Percentiles rank a stretch among this genome's conserved stretches.
Evolutionary conservation across 306 rosid species (phyloP).

Genomic region (Morella rubra): DNA sequence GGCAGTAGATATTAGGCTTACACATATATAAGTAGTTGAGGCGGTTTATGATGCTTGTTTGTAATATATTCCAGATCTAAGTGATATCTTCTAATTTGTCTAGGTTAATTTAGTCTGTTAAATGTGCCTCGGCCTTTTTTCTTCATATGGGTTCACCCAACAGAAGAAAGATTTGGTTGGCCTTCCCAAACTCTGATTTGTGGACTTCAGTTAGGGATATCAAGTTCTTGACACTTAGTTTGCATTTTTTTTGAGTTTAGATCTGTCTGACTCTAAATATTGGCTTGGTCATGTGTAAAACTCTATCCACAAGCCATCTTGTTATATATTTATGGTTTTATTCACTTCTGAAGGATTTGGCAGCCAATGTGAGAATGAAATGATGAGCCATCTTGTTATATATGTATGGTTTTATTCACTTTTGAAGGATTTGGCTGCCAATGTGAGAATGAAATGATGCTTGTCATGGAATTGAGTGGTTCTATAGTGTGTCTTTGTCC

Average conservation of each 20-base stretch:
- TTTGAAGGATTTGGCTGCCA: background rate
- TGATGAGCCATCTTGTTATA: background rate
- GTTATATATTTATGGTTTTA: background rate
- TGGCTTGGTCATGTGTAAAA: background rate
- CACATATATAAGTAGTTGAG: background rate
- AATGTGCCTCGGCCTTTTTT: background rate
- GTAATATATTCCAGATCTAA: background rate
- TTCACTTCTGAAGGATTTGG: background rate
- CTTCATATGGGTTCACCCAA: background rate
- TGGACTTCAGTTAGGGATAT: background rate
- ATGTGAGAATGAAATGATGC: background rate
- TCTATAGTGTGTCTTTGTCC: background rate
- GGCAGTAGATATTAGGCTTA: background rate
- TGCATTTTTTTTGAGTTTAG: background rate
- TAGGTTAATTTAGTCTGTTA: background rate
- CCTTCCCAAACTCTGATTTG: background rate
- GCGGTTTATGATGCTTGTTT: background rate
- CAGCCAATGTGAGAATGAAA: background rate
- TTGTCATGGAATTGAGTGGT: conserved; percentile 7
- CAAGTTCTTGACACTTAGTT: background rate
- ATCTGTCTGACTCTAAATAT: background rate
- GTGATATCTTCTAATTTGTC: background rate
- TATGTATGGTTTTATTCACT: background rate
- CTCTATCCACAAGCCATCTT: background rate
- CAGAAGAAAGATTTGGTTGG: background rate